phyloP scores from a whole-genome alignment of 257 asterid genomes.

The Forsythia suspensa region DNA sequence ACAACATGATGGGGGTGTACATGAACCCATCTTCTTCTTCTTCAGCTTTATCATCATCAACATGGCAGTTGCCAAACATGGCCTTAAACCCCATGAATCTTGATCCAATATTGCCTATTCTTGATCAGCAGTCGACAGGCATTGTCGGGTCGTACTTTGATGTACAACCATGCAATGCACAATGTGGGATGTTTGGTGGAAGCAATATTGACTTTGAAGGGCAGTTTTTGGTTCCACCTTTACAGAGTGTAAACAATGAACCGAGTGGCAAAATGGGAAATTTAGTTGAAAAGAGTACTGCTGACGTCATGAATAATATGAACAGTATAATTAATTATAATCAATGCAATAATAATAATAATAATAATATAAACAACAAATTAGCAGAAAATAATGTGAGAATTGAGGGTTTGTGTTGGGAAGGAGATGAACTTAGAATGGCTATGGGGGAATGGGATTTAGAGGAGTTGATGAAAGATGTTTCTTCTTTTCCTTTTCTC shows the following conservation, averaged over 20 bases:
- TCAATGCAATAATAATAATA: slow-evolving; percentile 10
- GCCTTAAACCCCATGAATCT: slow-evolving; percentile 29
- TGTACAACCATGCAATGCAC: slow-evolving; percentile 34
- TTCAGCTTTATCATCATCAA: background rate
- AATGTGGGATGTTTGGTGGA: slow-evolving; percentile 34
- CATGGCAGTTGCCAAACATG: slow-evolving; percentile 28
- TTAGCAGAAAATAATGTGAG: slow-evolving; percentile 40
- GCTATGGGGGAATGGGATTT: slow-evolving; percentile 54
- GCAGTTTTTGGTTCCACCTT: slow-evolving; percentile 32
- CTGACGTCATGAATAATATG: slow-evolving; percentile 11
- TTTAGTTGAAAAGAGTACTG: slow-evolving; percentile 17
- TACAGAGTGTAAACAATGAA: slow-evolving; percentile 26
- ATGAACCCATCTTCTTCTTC: slow-evolving; percentile 40
- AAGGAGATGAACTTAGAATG: slow-evolving; percentile 39
- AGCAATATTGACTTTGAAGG: slow-evolving; percentile 28
- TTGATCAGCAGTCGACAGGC: slow-evolving; percentile 25
- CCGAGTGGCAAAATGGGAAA: slow-evolving; percentile 20
- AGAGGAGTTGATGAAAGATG: slow-evolving; percentile 69
- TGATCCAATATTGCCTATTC: slow-evolving; percentile 33
- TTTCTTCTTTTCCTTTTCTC: slow-evolving; percentile 49
- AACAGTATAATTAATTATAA: slow-evolving; percentile 1
- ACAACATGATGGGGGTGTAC: slow-evolving; percentile 34
- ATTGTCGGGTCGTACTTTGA: slow-evolving; percentile 33
- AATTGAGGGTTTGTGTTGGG: slow-evolving; percentile 51
- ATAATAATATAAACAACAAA: slow-evolving; percentile 21